Conservation (phyloP, 768 basidiomycete species). For the Suillus discolor region DNA sequence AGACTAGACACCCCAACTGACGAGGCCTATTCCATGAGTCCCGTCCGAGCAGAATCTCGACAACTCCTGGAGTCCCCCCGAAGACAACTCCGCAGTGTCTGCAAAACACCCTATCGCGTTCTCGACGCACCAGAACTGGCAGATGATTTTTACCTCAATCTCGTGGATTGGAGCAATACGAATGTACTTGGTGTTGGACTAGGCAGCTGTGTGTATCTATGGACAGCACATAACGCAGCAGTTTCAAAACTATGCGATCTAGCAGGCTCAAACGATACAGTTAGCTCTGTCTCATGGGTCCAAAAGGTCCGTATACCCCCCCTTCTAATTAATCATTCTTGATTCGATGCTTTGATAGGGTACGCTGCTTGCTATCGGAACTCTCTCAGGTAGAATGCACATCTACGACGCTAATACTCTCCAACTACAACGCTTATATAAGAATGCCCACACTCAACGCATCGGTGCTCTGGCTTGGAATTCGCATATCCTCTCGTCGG, state of each 20-base stretch:
- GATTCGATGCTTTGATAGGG: constrained; percentile 45
- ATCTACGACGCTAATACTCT: constrained; percentile 91
- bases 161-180: constrained; percentile 96
- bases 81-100: constrained; percentile 77
- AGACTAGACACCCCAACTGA: constrained; percentile 84
- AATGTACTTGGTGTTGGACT: constrained; percentile 91
- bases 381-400: constrained; percentile 83
- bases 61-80: constrained; percentile 83
- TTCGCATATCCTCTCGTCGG: constrained; percentile 80
- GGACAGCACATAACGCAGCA: constrained; percentile 92
- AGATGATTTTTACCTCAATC: constrained; percentile 97
- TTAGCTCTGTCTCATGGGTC: constrained; percentile 93
- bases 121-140: constrained; percentile 96
- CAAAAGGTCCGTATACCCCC: constrained; percentile 52
- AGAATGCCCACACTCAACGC: constrained; percentile 81
- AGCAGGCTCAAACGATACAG: constrained; percentile 58
- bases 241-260: constrained; percentile 94
- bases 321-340: constrained; percentile 2
- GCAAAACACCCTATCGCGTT: constrained; percentile 95
- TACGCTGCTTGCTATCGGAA: constrained; percentile 90
- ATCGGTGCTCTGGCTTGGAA: constrained; percentile 98
- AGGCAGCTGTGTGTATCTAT: constrained; percentile 91
- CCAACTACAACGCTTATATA: constrained; percentile 77
- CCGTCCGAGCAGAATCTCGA: constrained; percentile 83
- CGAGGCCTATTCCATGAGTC: constrained; percentile 88